Evolutionary conservation across 441 rosid species (phyloP).

Genomic region (Aleurites moluccanus): DNA sequence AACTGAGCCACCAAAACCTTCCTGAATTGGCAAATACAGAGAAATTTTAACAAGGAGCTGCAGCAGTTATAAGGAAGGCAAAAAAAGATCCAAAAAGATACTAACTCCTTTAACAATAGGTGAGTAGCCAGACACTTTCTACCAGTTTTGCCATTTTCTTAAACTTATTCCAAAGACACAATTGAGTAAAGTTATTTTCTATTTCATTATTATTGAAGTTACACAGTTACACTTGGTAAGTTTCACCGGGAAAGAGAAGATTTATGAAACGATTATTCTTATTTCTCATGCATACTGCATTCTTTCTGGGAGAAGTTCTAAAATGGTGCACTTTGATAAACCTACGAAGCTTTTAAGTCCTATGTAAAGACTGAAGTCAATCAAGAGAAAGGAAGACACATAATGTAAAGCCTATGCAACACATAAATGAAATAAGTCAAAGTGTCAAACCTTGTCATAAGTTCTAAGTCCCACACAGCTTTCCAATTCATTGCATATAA

Average conservation of each 20-base stretch:
- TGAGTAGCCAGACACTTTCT: slow-evolving; percentile 16
- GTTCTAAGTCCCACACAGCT: slow-evolving; percentile 28
- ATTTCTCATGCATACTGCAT: background rate
- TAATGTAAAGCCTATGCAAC: background rate
- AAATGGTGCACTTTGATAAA: background rate
- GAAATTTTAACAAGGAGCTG: background rate
- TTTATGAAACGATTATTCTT: background rate
- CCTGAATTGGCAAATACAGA: slow-evolving; percentile 24
- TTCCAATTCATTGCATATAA: slow-evolving; percentile 31
- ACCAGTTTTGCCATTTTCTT: background rate
- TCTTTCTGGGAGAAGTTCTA: background rate
- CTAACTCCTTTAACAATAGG: too few relatives aligned
- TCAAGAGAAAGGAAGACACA: background rate
- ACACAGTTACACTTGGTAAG: background rate
- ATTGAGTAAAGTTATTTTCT: background rate
- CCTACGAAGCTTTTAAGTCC: background rate
- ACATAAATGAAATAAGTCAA: background rate
- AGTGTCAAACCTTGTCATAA: slow-evolving; percentile 43
- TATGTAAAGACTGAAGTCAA: background rate
- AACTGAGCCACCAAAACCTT: slow-evolving; percentile 25
- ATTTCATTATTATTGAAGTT: background rate
- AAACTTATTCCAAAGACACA: background rate
- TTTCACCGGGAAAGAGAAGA: background rate
- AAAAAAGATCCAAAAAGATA: background rate
- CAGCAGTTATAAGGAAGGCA: background rate